phyloP scores from a whole-genome alignment of 345 rosid genomes.

The Conringia planisiliqua region DNA sequence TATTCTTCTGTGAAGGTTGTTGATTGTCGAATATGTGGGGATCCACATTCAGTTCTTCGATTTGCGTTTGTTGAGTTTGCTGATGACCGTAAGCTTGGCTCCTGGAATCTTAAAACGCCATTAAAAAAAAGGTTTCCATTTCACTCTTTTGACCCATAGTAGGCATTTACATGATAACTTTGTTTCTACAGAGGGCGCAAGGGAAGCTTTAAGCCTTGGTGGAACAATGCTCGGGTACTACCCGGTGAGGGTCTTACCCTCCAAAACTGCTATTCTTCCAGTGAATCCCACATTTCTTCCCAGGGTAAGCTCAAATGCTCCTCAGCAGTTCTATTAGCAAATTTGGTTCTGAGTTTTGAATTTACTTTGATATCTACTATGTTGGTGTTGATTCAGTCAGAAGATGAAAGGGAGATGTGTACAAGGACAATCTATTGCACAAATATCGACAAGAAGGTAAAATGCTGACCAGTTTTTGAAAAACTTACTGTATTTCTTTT shows the following conservation, averaged over 20 bases:
- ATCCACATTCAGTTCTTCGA: slow-evolving; percentile 92
- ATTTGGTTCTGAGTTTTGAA: not conserved
- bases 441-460: slow-evolving; percentile 84
- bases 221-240: slow-evolving; percentile 89
- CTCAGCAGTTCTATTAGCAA: not conserved
- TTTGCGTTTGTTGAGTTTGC: slow-evolving; percentile 93
- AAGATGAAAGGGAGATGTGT: slow-evolving; percentile 96
- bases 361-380: not conserved
- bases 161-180: not conserved
- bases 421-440: slow-evolving; percentile 87
- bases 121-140: not conserved
- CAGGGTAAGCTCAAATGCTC: slow-evolving; percentile 47
- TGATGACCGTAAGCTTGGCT: slow-evolving; percentile 66
- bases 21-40: slow-evolving; percentile 94
- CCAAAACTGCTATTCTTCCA: slow-evolving; percentile 94
- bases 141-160: not conserved
- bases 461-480: not conserved
- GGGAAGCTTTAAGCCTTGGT: slow-evolving; percentile 66
- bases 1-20: slow-evolving; percentile 60
- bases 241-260: slow-evolving; percentile 86
- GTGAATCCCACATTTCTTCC: slow-evolving; percentile 93
- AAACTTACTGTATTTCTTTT: not conserved
- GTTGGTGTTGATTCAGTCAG: slow-evolving; percentile 58
- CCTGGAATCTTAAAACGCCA: not conserved
- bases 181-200: slow-evolving; percentile 63